A percentile compares a stretch with the other conserved stretches of the same genome.
Evolutionary conservation across 805 yeast species (phyloP).

Genomic region (Ogataea wickerhamii): DNA sequence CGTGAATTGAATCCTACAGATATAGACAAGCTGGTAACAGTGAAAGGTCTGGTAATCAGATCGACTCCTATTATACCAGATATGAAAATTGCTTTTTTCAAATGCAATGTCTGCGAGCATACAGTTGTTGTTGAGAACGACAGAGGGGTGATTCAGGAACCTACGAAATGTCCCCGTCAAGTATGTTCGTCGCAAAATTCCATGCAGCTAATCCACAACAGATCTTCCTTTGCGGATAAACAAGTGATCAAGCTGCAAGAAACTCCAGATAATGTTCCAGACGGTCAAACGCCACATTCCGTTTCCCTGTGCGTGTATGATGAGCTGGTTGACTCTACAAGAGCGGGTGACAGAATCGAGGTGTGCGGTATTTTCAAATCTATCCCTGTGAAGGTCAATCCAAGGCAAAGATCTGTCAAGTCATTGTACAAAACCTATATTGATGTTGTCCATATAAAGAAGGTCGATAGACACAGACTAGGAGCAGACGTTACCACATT

Average conservation of each 20-base stretch:
- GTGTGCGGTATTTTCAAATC: conserved; percentile 95
- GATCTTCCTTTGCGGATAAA: conserved; percentile 91
- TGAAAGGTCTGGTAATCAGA: conserved; percentile 87
- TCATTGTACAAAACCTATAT: conserved; percentile 86
- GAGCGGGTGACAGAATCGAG: conserved; percentile 96
- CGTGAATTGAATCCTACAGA: conserved; percentile 91
- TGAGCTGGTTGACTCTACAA: conserved; percentile 87
- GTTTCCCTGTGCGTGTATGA: conserved; percentile 92
- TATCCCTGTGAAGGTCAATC: conserved; percentile 83
- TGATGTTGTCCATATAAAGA: conserved; percentile 90
- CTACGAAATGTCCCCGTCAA: conserved; percentile 86
- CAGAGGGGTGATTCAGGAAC: conserved; percentile 92
- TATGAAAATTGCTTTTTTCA: conserved; percentile 96
- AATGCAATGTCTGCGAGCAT: conserved; percentile 92
- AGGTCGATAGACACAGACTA: conserved; percentile 75
- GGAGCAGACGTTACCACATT: conserved; percentile 76
- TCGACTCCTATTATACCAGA: conserved; percentile 93
- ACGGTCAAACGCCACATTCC: conserved; percentile 98
- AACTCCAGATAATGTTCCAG: conserved; percentile 79
- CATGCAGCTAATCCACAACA: conserved; percentile 86
- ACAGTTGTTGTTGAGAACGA: conserved; percentile 89
- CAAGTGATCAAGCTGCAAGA: conserved; percentile 94
- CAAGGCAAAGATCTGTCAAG: conserved; percentile 79
- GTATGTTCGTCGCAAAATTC: conserved; percentile 80
- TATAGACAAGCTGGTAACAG: conserved; percentile 86